Evolutionary conservation across 176 grass and related monocot genomes (phyloP).

Genomic region (Triticum dicoccoides): DNA sequence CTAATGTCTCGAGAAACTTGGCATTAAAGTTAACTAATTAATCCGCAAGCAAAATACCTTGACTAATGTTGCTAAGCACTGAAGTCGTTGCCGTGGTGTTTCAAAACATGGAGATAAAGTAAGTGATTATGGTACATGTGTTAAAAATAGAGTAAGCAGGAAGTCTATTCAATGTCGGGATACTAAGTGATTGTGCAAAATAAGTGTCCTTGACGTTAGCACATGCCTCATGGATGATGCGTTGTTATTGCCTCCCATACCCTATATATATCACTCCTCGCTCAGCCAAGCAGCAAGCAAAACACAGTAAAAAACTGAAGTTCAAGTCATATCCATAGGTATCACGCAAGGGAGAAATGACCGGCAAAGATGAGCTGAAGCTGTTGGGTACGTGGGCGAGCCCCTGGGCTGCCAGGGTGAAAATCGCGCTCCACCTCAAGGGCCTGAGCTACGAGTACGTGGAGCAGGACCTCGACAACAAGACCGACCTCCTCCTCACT

Average conservation of each 20-base stretch:
- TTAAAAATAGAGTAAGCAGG: too few species aligned
- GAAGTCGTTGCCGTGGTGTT: too few species aligned
- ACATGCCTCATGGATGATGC: background rate
- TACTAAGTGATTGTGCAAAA: background rate
- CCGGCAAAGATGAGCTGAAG: conserved; percentile 17
- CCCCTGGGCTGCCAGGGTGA: conserved; percentile 9
- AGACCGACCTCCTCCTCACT: conserved; percentile 46
- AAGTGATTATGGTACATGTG: too few species aligned
- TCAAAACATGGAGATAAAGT: too few species aligned
- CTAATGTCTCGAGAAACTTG: background rate
- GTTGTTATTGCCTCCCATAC: background rate
- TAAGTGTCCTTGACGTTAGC: background rate
- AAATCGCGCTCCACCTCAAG: conserved; percentile 37
- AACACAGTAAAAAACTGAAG: background rate
- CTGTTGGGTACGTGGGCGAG: conserved; percentile 31
- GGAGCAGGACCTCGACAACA: conserved; percentile 32
- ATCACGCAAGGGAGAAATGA: background rate
- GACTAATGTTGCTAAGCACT: too few species aligned
- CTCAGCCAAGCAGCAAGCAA: background rate
- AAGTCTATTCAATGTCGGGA: background rate
- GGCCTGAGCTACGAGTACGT: conserved; percentile 14
- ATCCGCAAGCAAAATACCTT: too few species aligned
- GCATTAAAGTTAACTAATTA: background rate
- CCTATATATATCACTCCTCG: background rate
- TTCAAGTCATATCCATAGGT: background rate